These are phyloP conservation scores for Neurospora cerealis DNA, from an alignment of 495 filamentous ascomycete species.

Conservation along the genomic window DNA sequence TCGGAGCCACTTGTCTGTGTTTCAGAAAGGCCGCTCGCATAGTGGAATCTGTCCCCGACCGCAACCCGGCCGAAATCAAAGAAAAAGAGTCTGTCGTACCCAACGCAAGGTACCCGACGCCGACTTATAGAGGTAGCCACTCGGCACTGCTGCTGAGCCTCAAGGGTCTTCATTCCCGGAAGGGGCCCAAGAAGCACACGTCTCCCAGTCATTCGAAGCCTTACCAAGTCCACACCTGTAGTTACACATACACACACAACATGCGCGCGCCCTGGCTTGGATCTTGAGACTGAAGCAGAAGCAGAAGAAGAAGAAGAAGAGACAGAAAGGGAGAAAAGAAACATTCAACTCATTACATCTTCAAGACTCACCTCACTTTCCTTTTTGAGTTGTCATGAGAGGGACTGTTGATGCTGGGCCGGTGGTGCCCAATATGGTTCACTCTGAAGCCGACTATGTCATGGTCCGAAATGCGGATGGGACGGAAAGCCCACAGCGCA, in stretches of 20 bases:
- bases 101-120: not conserved
- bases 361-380: not conserved
- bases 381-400: slow-evolving; percentile 1
- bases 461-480: slow-evolving; percentile 8
- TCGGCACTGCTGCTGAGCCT: not conserved
- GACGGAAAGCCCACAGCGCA: slow-evolving; percentile 19
- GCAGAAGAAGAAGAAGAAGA: not conserved
- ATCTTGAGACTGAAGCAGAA: not conserved
- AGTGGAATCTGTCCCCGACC: slow-evolving; percentile 9
- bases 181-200: not conserved
- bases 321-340: not conserved
- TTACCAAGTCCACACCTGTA: not conserved
- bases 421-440: slow-evolving; percentile 13
- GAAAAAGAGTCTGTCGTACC: slow-evolving; percentile 6
- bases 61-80: slow-evolving; percentile 12
- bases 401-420: slow-evolving; percentile 5
- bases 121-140: not conserved
- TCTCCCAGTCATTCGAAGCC: not conserved
- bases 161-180: not conserved
- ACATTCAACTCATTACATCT: not conserved
- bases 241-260: not conserved
- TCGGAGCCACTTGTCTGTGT: slow-evolving; percentile 22
- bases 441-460: slow-evolving; percentile 13
- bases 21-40: slow-evolving; percentile 18
- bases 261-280: not conserved